Base-by-base conservation (phyloP, 2,329 filamentous ascomycete species). In the Sordariomycetes sp. region DNA sequence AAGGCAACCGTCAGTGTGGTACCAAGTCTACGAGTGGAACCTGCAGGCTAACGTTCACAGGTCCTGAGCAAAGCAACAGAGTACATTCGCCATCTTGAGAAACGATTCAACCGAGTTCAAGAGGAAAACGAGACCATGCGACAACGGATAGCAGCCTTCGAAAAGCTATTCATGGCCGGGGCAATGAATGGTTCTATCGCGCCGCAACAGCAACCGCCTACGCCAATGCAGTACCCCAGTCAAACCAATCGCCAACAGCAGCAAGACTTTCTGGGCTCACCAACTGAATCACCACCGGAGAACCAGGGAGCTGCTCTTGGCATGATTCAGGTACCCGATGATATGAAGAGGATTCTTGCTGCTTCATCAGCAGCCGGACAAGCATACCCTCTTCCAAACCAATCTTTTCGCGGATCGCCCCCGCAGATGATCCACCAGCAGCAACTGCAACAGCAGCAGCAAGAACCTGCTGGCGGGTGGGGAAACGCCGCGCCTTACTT, bases 41-140 rank as follows among this genome's bases (percentile, higher is more conserved):
- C n/a, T n/a, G n/a, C n/a, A n/a, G n/a, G 42, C 33, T 11, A 20
- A 28, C 12, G 21, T 12, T 19, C 30, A n/a, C 42, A 77, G 71
- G 72, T 96, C 33, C 63, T 96, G 28, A 88, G 86, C 44, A 96
- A 96, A 57, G 90, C 90, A 3, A 95, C 90, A 6, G 90, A 96
- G 54, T 96, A 96, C 47, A 96, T 96, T 44, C 76, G 81, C 24
- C 88, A 96, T 58, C 64, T 96, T 2, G 90, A 96, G 57, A 93
- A 93, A 62, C 79, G 87, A 10, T 94, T 94, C 48, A 83, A 79
- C 44, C 77, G 83, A 6, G 64, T 95, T 8, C 66, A 79, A 34
- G 86, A 94, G 30, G 87, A 96, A 53, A 88, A 94, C 50, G 70
- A 64, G 20, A 74, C 74, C 11, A 75, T 94, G 62, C 88, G 90